Evolutionary conservation across 768 basidiomycete species (phyloP).

Genomic region (Kwoniella heveanensis): DNA sequence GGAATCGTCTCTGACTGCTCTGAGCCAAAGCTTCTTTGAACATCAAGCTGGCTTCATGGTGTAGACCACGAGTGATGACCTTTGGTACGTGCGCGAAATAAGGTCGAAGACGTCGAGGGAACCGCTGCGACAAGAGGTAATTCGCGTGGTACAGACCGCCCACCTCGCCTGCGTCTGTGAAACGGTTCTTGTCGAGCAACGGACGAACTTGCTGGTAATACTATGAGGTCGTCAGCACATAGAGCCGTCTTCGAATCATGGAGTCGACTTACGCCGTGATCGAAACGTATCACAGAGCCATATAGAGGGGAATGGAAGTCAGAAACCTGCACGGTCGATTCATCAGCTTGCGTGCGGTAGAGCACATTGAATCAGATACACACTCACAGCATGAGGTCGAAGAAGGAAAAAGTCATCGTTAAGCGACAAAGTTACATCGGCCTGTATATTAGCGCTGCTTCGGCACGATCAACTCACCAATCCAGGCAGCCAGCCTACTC

Average conservation of each 20-base stretch:
- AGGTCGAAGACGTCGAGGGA: constrained; percentile 46
- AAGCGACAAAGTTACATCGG: constrained; percentile 42
- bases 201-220: constrained; percentile 49
- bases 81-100: constrained; percentile 54
- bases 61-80: constrained; percentile 49
- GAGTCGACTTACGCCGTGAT: constrained; percentile 36
- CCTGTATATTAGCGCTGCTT: constrained; percentile 5
- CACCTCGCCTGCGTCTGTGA: constrained; percentile 49
- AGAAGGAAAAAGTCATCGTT: constrained; percentile 54
- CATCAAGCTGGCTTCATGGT: constrained; percentile 53
- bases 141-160: constrained; percentile 53
- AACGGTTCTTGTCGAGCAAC: constrained; percentile 38
- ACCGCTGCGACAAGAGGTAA: constrained; percentile 46
- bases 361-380: too few species aligned
- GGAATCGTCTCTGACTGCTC: constrained; percentile 43
- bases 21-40: constrained; percentile 43
- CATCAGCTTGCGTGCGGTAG: neutral
- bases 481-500: constrained; percentile 49
- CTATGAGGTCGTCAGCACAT: neutral
- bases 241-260: neutral
- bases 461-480: constrained; percentile 27
- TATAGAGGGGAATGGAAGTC: constrained; percentile 50
- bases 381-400: constrained; percentile 42
- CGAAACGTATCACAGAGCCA: constrained; percentile 51
- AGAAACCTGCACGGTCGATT: constrained; percentile 25